Evolutionary conservation across 2,329 filamentous ascomycete genomes (phyloP).

Genomic region (Monosporascus sp.): DNA sequence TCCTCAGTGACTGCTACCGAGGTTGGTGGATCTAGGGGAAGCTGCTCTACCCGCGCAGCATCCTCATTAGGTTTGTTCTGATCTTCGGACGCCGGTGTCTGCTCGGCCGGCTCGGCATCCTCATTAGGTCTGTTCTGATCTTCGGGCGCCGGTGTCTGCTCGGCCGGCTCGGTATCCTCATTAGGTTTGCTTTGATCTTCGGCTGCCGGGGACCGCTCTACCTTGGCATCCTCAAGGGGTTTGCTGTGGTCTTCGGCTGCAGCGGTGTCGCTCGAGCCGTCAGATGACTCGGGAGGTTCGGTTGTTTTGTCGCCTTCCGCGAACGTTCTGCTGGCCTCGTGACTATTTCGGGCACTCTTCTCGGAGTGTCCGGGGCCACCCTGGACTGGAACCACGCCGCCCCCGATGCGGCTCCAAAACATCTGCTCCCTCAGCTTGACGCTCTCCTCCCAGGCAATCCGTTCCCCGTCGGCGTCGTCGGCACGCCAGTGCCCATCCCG

Average conservation of each 20-base stretch:
- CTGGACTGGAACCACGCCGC: constrained; percentile 72
- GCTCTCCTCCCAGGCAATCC: constrained; percentile 90
- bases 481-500: constrained; percentile 89
- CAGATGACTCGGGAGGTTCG: constrained; percentile 4
- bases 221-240: constrained; percentile 2
- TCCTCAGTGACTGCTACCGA: not conserved
- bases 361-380: constrained; percentile 23
- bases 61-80: not conserved
- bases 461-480: constrained; percentile 77
- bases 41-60: not conserved
- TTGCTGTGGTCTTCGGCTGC: constrained; percentile 4
- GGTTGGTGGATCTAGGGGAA: not conserved
- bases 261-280: constrained; percentile 8
- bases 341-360: constrained; percentile 29
- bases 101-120: not conserved
- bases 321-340: constrained; percentile 21
- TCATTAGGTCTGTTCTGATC: not conserved
- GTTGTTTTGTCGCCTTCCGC: constrained; percentile 6
- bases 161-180: not conserved
- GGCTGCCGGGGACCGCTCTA: not conserved
- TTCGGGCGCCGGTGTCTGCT: not conserved
- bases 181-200: not conserved
- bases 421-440: constrained; percentile 86
- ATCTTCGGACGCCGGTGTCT: not conserved
- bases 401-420: constrained; percentile 94